Percentiles rank a stretch among this genome's conserved stretches.
phyloP scores from a whole-genome alignment of 768 basidiomycete species.

The Lactifluus hygrophoroides region DNA sequence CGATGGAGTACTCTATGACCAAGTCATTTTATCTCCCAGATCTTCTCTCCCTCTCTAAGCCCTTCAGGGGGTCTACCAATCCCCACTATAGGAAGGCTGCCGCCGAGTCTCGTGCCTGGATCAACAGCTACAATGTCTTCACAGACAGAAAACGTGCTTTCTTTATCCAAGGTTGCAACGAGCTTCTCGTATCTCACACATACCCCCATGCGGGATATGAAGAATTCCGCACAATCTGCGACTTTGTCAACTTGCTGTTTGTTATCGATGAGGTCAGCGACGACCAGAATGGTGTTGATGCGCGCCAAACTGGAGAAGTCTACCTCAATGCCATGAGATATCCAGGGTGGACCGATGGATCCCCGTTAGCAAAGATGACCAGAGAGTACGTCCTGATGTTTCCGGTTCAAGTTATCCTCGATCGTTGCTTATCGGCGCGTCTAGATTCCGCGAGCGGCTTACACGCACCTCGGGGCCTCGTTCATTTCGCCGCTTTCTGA shows the following conservation, averaged over 20 bases:
- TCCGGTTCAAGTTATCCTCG: neutral
- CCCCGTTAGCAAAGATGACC: constrained; percentile 51
- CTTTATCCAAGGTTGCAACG: constrained; percentile 55
- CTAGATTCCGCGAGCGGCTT: constrained; percentile 54
- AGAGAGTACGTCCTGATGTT: constrained; percentile 40
- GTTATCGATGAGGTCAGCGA: constrained; percentile 65
- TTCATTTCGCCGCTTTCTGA: constrained; percentile 42
- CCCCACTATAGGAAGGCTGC: constrained; percentile 50
- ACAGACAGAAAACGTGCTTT: constrained; percentile 52
- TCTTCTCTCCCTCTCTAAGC: constrained; percentile 38
- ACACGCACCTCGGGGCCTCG: constrained; percentile 36
- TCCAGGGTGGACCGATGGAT: constrained; percentile 48
- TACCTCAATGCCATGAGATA: constrained; percentile 50
- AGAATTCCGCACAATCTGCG: constrained; percentile 53
- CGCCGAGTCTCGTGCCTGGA: constrained; percentile 55
- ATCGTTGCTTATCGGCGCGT: neutral
- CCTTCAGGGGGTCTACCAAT: constrained; percentile 44
- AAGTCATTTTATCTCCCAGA: constrained; percentile 45
- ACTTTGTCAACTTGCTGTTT: constrained; percentile 47
- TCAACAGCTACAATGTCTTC: constrained; percentile 54
- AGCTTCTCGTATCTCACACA: constrained; percentile 54
- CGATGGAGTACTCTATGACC: constrained; percentile 20
- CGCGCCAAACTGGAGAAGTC: constrained; percentile 44
- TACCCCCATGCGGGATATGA: constrained; percentile 55
- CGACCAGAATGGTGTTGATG: constrained; percentile 53